Conservation (phyloP, 108 stramenopile species). For the Cyclotella baltica region DNA sequence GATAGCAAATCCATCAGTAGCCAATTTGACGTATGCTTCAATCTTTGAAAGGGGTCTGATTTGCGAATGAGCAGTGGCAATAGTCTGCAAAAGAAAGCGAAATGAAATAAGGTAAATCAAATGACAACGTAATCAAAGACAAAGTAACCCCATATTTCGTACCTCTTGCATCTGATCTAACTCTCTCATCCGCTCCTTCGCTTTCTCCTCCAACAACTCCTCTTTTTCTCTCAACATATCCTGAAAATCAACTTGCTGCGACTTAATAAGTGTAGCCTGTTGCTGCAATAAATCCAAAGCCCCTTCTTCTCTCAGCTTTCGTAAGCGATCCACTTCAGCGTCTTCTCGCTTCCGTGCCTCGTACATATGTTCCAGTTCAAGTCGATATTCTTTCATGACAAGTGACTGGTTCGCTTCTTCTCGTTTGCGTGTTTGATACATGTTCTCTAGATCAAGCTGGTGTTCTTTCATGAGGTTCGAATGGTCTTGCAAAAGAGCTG, state of each 20-base stretch:
- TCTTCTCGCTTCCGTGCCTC: background rate
- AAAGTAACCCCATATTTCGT: background rate
- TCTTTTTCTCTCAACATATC: slow-evolving; percentile 6
- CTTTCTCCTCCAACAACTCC: slow-evolving; percentile 7
- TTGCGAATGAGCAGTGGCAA: slow-evolving; percentile 36
- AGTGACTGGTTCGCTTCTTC: slow-evolving; percentile 6
- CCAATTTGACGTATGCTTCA: slow-evolving; percentile 34
- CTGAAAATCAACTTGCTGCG: slow-evolving; percentile 20
- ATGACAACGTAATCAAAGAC: background rate
- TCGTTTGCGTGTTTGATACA: background rate
- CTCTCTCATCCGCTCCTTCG: slow-evolving; percentile 4
- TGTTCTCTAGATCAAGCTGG: slow-evolving; percentile 4
- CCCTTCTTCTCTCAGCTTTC: background rate
- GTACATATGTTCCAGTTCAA: slow-evolving; percentile 5
- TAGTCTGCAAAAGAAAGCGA: slow-evolving; percentile 18
- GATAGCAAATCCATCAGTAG: slow-evolving; percentile 37
- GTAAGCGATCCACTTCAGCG: background rate
- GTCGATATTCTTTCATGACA: background rate
- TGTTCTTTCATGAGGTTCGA: slow-evolving; percentile 21
- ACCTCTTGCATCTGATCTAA: slow-evolving; percentile 9
- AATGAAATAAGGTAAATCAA: background rate
- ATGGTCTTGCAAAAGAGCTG: slow-evolving; percentile 14
- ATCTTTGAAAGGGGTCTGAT: slow-evolving; percentile 49
- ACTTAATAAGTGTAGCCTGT: slow-evolving; percentile 15
- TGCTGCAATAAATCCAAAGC: slow-evolving; percentile 16